A percentile compares a stretch with the other conserved stretches of the same genome.
phyloP scores from a whole-genome alignment of 2,329 filamentous ascomycete species.

The Trichoderma sp. region DNA sequence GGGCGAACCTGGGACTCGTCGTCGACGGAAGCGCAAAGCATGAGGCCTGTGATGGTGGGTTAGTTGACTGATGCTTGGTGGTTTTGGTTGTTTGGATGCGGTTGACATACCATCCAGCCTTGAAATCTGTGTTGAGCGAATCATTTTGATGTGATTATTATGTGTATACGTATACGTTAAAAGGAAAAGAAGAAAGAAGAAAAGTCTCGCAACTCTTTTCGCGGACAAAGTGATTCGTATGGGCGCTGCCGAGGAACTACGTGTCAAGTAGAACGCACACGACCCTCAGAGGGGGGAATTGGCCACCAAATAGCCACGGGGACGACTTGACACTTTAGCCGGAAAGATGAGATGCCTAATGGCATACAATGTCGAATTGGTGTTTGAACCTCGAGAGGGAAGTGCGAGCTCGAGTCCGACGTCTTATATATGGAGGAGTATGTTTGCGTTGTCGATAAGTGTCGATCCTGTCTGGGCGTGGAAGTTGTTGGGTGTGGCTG shows the following conservation, averaged over 20 bases:
- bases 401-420: not conserved
- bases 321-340: not conserved
- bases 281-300: not conserved
- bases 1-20: slow-evolving; percentile 69
- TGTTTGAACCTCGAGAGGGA: not conserved
- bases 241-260: slow-evolving; percentile 23
- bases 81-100: not conserved
- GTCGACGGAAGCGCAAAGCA: slow-evolving; percentile 92
- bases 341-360: not conserved
- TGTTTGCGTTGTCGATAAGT: not conserved
- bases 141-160: slow-evolving; percentile 54
- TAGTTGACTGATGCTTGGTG: not conserved
- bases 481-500: slow-evolving; percentile 5
- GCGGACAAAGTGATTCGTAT: not conserved
- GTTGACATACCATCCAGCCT: slow-evolving; percentile 72
- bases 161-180: not conserved
- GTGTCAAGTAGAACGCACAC: slow-evolving; percentile 23
- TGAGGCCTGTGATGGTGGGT: slow-evolving; percentile 63
- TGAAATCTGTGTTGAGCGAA: slow-evolving; percentile 90
- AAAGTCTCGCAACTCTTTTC: not conserved
- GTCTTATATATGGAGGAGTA: not conserved
- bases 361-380: not conserved
- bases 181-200: slow-evolving; percentile 4
- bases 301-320: not conserved
- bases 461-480: not conserved